Base-by-base conservation (phyloP, 2,329 filamentous ascomycete species). In the Beauveria asiatica region DNA sequence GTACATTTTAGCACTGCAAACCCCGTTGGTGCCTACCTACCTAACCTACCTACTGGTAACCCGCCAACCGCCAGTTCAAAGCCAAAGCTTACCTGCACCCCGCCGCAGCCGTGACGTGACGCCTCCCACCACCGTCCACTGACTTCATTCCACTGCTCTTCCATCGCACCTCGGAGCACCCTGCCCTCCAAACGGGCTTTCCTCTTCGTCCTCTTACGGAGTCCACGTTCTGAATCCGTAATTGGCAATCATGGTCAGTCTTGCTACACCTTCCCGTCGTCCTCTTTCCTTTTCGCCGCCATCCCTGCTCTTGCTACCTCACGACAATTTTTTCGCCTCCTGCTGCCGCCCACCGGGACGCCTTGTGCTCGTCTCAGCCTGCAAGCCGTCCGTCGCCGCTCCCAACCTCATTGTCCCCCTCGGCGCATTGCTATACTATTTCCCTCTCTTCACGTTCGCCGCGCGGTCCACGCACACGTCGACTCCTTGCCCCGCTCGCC, bases 341-440 rank as follows among this genome's bases (percentile, higher is more conserved):
- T 48, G 51, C 54, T 30, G 30, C 30, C 30, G 30, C 50, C 49
- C 42, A 25, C 62, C 50, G 45, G 55, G 61, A 44, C 64, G 70
- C 51, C 50, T 55, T 33, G 25, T 39, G 56, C 58, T 50, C 44
- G 30, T 37, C 51, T 33, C 51, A 23, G 33, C 19, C 45, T 33
- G 49, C 33, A 3, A 42, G 41, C 13, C 33, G 27, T 27, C 41
- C 50, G 17, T 39, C 19, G 19, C 21, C 41, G 37, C 21, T 23
- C 5, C 16, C 5, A 21, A 30, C 48, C 39, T 37, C 39, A 13
- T 21, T 19, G 10, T 19, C 3, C 21, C 6, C 21, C 19, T 33
- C 9, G 21, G 6, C 58, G 44, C 50, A 53, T 59, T 59, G 50
- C 50, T 42, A 25, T 23, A 11, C 33, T 50, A 23, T 41, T 27